Percentiles rank a stretch among this genome's conserved stretches.
Conservation (phyloP, 148 eudicot species). For the Amaranthus cruentus region DNA sequence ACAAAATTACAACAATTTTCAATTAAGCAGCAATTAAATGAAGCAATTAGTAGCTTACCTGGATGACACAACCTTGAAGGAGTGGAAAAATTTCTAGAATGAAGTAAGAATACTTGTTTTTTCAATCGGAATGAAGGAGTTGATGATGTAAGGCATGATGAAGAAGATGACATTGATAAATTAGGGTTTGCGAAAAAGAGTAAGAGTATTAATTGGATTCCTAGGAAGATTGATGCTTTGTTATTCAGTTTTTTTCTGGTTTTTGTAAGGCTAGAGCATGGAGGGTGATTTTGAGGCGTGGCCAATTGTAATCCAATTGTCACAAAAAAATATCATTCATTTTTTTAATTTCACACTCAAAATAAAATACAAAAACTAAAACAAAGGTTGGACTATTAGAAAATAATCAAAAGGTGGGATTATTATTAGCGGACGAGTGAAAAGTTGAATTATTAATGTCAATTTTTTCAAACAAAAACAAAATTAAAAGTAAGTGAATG, state of each 20-base stretch:
- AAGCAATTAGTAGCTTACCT: slow-evolving; percentile 1
- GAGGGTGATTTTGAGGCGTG: slow-evolving; percentile 17
- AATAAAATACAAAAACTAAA: too few species aligned
- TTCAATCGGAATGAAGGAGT: slow-evolving; percentile 14
- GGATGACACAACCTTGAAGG: slow-evolving; percentile 19
- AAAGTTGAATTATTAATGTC: too few species aligned
- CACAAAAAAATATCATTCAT: not conserved
- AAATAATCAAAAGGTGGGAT: too few species aligned
- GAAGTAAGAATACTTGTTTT: slow-evolving; percentile 16
- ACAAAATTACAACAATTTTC: not conserved
- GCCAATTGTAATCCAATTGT: slow-evolving; percentile 7
- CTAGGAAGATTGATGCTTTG: not conserved
- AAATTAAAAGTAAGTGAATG: too few species aligned
- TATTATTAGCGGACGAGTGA: too few species aligned
- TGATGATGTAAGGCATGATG: slow-evolving; percentile 26
- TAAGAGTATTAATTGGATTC: too few species aligned
- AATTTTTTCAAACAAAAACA: too few species aligned
- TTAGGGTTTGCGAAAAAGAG: too few species aligned
- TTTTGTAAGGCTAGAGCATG: not conserved
- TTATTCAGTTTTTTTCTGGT: not conserved
- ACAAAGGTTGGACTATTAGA: too few species aligned
- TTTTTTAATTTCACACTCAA: too few species aligned
- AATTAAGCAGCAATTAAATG: not conserved
- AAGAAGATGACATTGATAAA: slow-evolving; percentile 16
- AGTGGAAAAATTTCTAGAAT: slow-evolving; percentile 19